Evolutionary conservation across 495 filamentous ascomycete species (phyloP), one percentile per base, ranked within the genome.

Genomic region (Xylaria acuta): DNA sequence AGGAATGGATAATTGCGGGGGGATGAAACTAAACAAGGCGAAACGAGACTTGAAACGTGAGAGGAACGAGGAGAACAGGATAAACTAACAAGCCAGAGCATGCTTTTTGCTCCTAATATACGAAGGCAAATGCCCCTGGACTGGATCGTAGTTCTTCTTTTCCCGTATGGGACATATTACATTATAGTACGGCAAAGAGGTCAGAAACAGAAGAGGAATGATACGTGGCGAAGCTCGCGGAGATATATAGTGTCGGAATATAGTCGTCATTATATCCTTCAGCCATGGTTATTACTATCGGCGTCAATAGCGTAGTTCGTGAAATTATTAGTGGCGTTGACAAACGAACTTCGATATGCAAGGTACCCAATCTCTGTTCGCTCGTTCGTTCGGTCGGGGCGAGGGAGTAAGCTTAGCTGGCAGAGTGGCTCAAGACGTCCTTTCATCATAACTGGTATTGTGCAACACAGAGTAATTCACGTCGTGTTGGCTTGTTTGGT

Each of bases 271-370:
- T 25, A 5, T 51, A 38, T 64, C 8, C 18, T 25, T 51, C 30
- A 20, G 41, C 54, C 27, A 38, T 51, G 34, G 6, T 64, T 34
- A 36, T 43, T 64, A 1, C 20, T 56, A 34, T 72, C 14, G 47
- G 63, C 40, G n/a, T 54, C 62, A 59, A 59, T 72, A 59, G 36
- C 18, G 27, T 64, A 34, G 62, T 36, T 25, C 16, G 20, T 58
- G 25, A 47, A 34, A 56, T 45, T 18, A 59, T 65, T 60, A 30
- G 62, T 67, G 70, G 30, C 63, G 63, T 53, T 45, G 70, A 67
- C 64, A 40, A 36, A 40, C 27, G 62, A 60, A 49, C 41, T 58
- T 65, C 41, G 59, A 56, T 47, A 65, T 58, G 49, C 32, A 60
- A 59, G 62, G 62, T 59, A 51, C 53, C 51, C 36, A 30, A 40